Percentiles rank a stretch among this genome's conserved stretches.
Evolutionary conservation across 441 rosid genomes (phyloP).

Genomic region (Brassica hybrid): DNA sequence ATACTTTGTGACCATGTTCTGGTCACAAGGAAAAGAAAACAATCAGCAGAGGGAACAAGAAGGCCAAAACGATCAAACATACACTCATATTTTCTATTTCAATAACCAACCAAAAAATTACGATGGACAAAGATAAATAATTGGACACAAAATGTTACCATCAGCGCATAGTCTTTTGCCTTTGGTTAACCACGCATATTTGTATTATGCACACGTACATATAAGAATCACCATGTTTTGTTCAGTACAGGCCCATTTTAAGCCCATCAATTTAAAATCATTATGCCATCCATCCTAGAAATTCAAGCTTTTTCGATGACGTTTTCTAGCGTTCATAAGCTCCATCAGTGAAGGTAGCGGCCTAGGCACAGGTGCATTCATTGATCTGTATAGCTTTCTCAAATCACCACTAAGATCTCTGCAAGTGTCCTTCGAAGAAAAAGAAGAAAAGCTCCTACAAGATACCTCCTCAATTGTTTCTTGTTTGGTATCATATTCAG

Average conservation of each 20-base stretch:
- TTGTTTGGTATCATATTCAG: slow-evolving; percentile 35
- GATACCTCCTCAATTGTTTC: slow-evolving; percentile 30
- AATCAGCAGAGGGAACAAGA: slow-evolving; percentile 16
- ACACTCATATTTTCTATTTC: too few relatives aligned
- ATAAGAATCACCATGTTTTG: not conserved
- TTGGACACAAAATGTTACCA: too few relatives aligned
- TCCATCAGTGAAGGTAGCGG: slow-evolving; percentile 81
- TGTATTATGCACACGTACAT: not conserved
- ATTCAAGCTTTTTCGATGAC: slow-evolving; percentile 43
- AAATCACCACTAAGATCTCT: slow-evolving; percentile 53
- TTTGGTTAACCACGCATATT: not conserved
- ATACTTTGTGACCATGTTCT: slow-evolving; percentile 78
- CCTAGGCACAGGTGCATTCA: slow-evolving; percentile 75
- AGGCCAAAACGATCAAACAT: too few relatives aligned
- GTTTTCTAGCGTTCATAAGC: slow-evolving; percentile 59
- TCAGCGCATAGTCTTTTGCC: too few relatives aligned
- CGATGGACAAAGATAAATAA: too few relatives aligned
- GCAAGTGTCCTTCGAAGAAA: slow-evolving; percentile 38
- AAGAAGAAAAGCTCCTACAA: slow-evolving; percentile 28
- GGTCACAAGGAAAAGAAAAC: slow-evolving; percentile 42
- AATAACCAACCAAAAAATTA: too few relatives aligned
- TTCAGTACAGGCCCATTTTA: not conserved
- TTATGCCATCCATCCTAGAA: not conserved
- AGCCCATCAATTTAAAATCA: not conserved
- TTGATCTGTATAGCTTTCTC: slow-evolving; percentile 68